These are phyloP conservation scores for Ophiostoma sp. DNA, from an alignment of 2,329 filamentous ascomycete species.

Conservation along the genomic window DNA sequence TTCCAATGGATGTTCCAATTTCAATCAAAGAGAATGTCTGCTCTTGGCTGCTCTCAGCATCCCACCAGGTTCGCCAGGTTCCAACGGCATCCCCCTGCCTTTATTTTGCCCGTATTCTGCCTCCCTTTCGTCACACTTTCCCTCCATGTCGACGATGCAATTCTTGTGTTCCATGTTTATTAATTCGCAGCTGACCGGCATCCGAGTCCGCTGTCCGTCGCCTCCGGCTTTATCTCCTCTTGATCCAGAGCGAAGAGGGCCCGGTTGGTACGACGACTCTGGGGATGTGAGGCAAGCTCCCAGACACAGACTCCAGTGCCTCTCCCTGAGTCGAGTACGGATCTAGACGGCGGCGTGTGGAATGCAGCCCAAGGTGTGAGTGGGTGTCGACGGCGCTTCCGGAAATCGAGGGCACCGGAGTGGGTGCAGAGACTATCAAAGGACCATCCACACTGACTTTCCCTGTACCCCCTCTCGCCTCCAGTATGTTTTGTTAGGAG, in stretches of 20 bases:
- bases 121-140: not conserved
- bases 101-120: constrained; percentile 8
- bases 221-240: constrained; percentile 1
- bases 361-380: not conserved
- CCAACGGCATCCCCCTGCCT: not conserved
- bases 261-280: not conserved
- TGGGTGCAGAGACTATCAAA: constrained; percentile 8
- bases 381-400: not conserved
- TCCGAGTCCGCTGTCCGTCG: not conserved
- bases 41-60: not conserved
- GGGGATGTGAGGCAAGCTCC: not conserved
- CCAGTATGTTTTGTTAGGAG: not conserved
- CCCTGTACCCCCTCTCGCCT: not conserved
- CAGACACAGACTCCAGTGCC: not conserved
- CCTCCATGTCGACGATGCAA: not conserved
- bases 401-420: not conserved
- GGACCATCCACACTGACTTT: not conserved
- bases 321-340: not conserved
- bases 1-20: not conserved
- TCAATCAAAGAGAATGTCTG: not conserved
- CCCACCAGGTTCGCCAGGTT: not conserved
- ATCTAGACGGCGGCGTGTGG: not conserved
- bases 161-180: not conserved
- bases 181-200: not conserved
- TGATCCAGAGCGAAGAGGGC: not conserved